Evolutionary conservation across 1,139 yeast genomes (phyloP).

Genomic region (Barnettozyma hawaiiensis): DNA sequence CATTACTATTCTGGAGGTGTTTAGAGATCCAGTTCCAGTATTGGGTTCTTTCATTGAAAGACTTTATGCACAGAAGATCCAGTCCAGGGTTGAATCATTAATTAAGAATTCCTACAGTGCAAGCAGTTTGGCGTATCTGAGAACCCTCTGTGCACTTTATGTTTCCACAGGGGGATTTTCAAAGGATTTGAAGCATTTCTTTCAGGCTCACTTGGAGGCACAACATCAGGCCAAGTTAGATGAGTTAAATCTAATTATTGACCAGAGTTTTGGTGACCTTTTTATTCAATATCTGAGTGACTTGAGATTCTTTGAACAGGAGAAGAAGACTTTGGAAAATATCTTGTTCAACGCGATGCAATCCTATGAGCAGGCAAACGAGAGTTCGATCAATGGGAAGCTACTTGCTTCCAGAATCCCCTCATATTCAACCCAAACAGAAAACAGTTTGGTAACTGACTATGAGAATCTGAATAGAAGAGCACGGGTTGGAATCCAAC

Average conservation of each 20-base stretch:
- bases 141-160: slow-evolving; percentile 66
- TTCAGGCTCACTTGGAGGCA: slow-evolving; percentile 34
- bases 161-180: slow-evolving; percentile 58
- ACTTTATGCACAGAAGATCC: slow-evolving; percentile 71
- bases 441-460: slow-evolving; percentile 14
- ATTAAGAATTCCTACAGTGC: slow-evolving; percentile 60
- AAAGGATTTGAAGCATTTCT: slow-evolving; percentile 58
- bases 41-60: slow-evolving; percentile 68
- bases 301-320: slow-evolving; percentile 64
- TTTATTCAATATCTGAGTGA: slow-evolving; percentile 69
- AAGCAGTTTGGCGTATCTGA: slow-evolving; percentile 68
- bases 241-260: slow-evolving; percentile 52
- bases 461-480: slow-evolving; percentile 23
- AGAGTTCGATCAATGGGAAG: slow-evolving; percentile 44
- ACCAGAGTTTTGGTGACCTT: slow-evolving; percentile 65
- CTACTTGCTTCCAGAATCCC: slow-evolving; percentile 38
- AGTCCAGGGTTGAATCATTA: slow-evolving; percentile 58
- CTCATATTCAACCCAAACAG: background rate
- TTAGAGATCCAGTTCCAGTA: slow-evolving; percentile 62
- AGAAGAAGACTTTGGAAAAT: slow-evolving; percentile 64
- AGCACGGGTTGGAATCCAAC: slow-evolving; percentile 30
- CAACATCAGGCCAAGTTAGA: slow-evolving; percentile 40
- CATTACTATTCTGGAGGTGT: slow-evolving; percentile 66
- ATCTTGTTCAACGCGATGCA: slow-evolving; percentile 47
- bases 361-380: slow-evolving; percentile 47